Evolutionary conservation across 139 green algal species (phyloP).

Genomic region (Raphidocelis subcapitata): DNA sequence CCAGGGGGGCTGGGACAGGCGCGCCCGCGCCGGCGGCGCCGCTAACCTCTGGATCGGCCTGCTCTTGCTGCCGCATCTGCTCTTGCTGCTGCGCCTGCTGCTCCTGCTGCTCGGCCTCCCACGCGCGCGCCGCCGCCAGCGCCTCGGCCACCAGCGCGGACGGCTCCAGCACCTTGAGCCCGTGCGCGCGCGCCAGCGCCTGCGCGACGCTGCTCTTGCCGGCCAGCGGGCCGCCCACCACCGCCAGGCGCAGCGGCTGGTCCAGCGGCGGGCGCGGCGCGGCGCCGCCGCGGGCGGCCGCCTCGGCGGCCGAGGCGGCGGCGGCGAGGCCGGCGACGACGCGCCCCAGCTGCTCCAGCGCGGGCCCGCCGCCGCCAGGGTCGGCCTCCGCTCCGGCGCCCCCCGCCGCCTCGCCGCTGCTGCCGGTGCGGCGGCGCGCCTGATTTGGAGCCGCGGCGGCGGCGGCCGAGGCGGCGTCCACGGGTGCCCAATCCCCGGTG

Average conservation of each 20-base stretch:
- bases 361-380: not conserved
- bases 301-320: too few species aligned
- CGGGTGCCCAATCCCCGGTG: slow-evolving; percentile 10
- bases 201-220: slow-evolving; percentile 64
- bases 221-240: slow-evolving; percentile 19
- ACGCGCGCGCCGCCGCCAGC: slow-evolving; percentile 33
- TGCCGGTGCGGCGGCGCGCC: not conserved
- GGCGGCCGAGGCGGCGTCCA: not conserved
- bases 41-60: not conserved
- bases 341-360: too few species aligned
- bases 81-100: slow-evolving; percentile 2
- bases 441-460: not conserved
- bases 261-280: too few species aligned
- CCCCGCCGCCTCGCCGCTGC: not conserved
- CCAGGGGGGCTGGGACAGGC: not conserved
- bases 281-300: too few species aligned
- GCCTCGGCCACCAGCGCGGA: slow-evolving; percentile 43
- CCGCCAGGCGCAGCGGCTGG: slow-evolving; percentile 14
- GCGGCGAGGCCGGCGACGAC: too few species aligned
- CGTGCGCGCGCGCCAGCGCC: slow-evolving; percentile 39
- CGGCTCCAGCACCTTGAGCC: slow-evolving; percentile 40
- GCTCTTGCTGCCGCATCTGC: slow-evolving; percentile 3
- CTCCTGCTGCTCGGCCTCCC: slow-evolving; percentile 11
- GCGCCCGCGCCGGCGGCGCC: not conserved
- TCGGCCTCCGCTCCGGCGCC: not conserved